Base-by-base conservation (phyloP, 176 grass and related monocot genomes). In the Miscanthus lutarioriparius region DNA sequence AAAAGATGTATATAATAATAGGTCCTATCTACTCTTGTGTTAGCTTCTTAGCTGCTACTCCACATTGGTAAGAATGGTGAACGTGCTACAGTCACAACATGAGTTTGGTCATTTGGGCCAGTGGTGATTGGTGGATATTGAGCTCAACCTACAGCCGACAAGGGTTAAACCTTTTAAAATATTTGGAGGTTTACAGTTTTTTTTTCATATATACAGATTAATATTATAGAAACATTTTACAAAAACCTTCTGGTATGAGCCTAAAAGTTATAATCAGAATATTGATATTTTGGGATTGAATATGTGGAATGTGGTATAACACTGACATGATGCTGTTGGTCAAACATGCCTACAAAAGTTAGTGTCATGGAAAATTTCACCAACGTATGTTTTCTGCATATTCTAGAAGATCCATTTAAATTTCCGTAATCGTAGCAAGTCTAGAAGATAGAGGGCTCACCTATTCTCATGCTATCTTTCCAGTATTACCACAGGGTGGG, bases 401-500 rank as follows among this genome's bases (percentile, higher is more conserved):
- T 63, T 47, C 51, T 14, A 63, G 15, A 10, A 75, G 36, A n/a
- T 40, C 48, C 32, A 74, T 22, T 80, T 65, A 65, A 73, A 84
- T 68, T 72, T 74, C 56, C 28, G 27, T 51, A 51, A 37, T 19
- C 39, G 5, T 85, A 38, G 3, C 28, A 49, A 70, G 6, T 76
- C 22, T 74, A 79, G 9, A 74, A 79, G 49, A 84, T 78, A 70
- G 26, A 72, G 39, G 54, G n/a, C 72, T 88, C 9, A 85, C 69
- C 38, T 59, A 4, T 76, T 78, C 38, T 62, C 15, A 76, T 91
- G 64, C 48, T 73, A 67, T 80, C 28, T 82, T 37, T 85, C 28
- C 86, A 94, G 92, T 41, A 28, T 48, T 91, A 47, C 37, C 89
- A 67, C 39, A 37, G 9, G 11, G 37, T 85, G 17, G 69, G 49